phyloP scores from a whole-genome alignment of 768 basidiomycete species.

The Pleurotus citrinopileatus region DNA sequence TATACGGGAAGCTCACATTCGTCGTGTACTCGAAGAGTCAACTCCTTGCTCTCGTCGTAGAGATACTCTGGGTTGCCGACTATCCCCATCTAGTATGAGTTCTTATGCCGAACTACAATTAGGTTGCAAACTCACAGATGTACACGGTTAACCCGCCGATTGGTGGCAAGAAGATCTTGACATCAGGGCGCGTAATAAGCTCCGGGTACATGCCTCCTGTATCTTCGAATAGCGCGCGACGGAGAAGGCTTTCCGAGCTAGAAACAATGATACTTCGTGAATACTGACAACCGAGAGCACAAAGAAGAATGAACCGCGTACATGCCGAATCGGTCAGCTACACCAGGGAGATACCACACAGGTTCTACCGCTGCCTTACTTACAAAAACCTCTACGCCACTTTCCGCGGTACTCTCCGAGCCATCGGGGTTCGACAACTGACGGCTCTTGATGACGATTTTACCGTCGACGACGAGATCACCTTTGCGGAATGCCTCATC shows the following conservation, averaged over 20 bases:
- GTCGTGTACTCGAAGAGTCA: conserved; percentile 90
- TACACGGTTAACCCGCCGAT: conserved; percentile 92
- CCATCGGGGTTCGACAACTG: conserved; percentile 67
- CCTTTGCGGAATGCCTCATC: conserved; percentile 79
- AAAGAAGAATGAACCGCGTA: conserved; percentile 32
- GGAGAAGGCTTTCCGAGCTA: conserved; percentile 75
- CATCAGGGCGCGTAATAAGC: conserved; percentile 90
- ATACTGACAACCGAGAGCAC: background rate
- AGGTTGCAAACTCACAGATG: conserved; percentile 56
- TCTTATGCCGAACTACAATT: background rate
- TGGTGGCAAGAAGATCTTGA: conserved; percentile 94
- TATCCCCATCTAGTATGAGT: conserved; percentile 22
- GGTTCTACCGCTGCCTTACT: conserved; percentile 96
- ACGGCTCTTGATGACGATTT: conserved; percentile 69
- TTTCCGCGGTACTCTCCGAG: conserved; percentile 47
- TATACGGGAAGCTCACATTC: conserved; percentile 56
- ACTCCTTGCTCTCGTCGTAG: conserved; percentile 70
- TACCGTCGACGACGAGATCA: conserved; percentile 74
- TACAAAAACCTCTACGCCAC: conserved; percentile 85
- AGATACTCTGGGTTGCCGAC: conserved; percentile 84
- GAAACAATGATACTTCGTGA: background rate
- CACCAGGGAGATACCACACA: conserved; percentile 92
- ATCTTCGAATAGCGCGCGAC: conserved; percentile 94
- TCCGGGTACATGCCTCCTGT: conserved; percentile 97
- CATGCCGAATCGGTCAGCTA: conserved; percentile 94